Base-by-base conservation (phyloP, 306 rosid genomes). In the Mucuna pruriens region DNA sequence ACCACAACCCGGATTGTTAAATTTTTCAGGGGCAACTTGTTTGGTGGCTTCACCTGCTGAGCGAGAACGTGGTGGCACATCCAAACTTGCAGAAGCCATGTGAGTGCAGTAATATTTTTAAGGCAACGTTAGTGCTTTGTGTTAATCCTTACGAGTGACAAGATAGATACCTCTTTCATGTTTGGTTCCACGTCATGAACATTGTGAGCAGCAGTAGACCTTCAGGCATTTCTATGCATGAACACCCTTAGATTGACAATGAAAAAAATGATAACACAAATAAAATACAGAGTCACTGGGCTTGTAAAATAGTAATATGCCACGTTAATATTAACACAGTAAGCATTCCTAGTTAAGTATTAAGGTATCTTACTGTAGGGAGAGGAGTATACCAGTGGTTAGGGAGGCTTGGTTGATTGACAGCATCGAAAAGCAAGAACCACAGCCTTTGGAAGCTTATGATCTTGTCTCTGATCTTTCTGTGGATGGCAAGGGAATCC, bases 401-500 rank as follows among this genome's bases (percentile, higher is more conserved):
- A 85, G 93, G 39, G 97, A 95, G 78, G 82, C 79, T 36, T 95
- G 98, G 97, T 39, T 95, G 72, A 15, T 54, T 3, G 94, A 91
- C 55, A 89, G 92, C 85, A 95, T 93, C 1, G 90, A 91, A 79
- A 93, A 90, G 73, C 95, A 91, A 84, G 96, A 91, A 78, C 83
- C 91, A 0, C 99, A 89, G 80, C 98, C 98, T 51, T 86, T 93
- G 38, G 90, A 91, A 75, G 89, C 90, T 39, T 95, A 91, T 81
- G 97, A 95, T 48, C 67, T 95, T 76, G 90, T 86, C 49, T 71
- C 89, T 62, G 94, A 95, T 87, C 92, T 95, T 71, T 84, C 92
- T 42, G 93, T 86, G 19, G 92, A 75, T 3, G 91, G 97, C 12
- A 91, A 78, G 84, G 95, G 95, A 80, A 88, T 91, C 42, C 92